phyloP scores from a whole-genome alignment of 108 stramenopile species.

The Nitzschia sp. region DNA sequence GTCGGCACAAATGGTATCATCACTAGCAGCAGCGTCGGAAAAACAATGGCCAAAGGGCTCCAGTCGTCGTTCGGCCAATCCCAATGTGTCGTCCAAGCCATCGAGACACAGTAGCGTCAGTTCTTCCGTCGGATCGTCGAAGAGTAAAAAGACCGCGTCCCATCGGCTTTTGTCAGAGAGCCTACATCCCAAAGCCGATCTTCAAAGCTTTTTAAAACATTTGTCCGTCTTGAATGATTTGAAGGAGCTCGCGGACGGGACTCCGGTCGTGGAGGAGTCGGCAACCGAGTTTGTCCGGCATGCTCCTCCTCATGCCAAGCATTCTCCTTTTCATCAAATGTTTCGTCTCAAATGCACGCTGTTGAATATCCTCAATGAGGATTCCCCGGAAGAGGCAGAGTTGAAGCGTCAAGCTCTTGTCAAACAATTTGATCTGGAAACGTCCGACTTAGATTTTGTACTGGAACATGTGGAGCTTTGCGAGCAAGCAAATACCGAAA shows the following conservation, averaged over 20 bases:
- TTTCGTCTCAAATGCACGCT: conserved; percentile 5
- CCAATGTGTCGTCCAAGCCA: neutral
- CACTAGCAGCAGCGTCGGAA: neutral
- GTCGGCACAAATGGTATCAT: neutral
- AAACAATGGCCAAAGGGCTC: neutral
- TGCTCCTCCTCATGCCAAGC: too few relatives aligned
- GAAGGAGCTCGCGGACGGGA: neutral
- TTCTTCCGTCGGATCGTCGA: too few relatives aligned
- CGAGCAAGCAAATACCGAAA: neutral
- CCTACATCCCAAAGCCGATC: conserved; percentile 9
- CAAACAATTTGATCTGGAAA: neutral
- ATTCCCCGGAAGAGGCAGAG: neutral
- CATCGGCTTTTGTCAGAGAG: neutral
- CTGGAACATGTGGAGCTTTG: conserved; percentile 6
- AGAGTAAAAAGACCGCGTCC: neutral
- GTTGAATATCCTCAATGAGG: neutral
- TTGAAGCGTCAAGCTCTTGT: neutral
- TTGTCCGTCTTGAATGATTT: conserved; percentile 1
- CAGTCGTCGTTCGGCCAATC: too few relatives aligned
- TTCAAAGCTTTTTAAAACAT: conserved; percentile 4
- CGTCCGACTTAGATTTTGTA: conserved; percentile 1
- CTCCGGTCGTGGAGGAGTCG: neutral
- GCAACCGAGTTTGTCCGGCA: too few relatives aligned
- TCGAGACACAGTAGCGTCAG: neutral
- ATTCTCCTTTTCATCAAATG: neutral